A percentile compares a stretch with the other conserved stretches of the same genome.
phyloP scores from a whole-genome alignment of 257 asterid genomes.

The Jacaranda mimosifolia region DNA sequence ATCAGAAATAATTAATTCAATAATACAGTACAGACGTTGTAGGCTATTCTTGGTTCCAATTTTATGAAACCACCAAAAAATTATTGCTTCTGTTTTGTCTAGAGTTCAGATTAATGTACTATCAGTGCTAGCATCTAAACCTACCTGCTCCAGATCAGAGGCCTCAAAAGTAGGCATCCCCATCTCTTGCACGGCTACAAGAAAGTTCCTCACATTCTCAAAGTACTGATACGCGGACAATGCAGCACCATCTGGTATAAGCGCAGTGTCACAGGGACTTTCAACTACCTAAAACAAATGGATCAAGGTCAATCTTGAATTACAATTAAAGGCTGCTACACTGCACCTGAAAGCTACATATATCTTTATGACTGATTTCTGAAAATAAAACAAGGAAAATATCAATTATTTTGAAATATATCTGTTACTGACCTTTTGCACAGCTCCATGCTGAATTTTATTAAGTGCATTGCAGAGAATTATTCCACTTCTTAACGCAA shows the following conservation, averaged over 20 bases:
- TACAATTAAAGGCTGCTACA: background rate
- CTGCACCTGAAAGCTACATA: background rate
- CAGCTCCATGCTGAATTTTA: conserved; percentile 90
- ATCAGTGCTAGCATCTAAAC: conserved; percentile 25
- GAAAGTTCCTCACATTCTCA: conserved; percentile 95
- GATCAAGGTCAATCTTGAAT: conserved; percentile 28
- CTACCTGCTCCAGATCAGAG: conserved; percentile 95
- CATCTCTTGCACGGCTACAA: conserved; percentile 85
- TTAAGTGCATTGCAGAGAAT: conserved; percentile 89
- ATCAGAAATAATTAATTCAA: background rate
- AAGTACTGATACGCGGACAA: conserved; percentile 91
- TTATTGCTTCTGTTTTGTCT: background rate
- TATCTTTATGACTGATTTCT: background rate
- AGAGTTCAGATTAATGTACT: background rate
- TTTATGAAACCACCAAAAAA: conserved; percentile 9
- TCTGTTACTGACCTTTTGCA: conserved; percentile 67
- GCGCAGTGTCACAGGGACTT: conserved; percentile 74
- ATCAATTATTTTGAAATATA: background rate
- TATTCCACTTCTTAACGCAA: conserved; percentile 93
- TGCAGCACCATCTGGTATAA: conserved; percentile 93
- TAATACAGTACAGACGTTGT: background rate
- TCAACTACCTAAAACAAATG: conserved; percentile 79
- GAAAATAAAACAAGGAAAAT: background rate
- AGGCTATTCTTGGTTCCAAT: background rate
- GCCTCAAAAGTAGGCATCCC: conserved; percentile 97